Conservation (phyloP, 202 grass and related monocot species). For the Setaria italica region DNA sequence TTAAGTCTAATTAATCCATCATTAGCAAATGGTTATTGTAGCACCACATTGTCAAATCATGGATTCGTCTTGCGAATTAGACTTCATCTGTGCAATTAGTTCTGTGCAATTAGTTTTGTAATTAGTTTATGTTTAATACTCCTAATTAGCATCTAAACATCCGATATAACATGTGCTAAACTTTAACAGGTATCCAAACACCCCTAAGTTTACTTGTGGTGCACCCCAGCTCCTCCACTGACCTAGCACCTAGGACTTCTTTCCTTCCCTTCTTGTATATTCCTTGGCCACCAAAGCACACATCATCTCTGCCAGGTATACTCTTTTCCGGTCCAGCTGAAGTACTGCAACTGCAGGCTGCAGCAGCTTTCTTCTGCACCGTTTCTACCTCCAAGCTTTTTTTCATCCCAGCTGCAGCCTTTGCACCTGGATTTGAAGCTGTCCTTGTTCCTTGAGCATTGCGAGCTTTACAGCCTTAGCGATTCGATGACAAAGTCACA, state of each 20-base stretch:
- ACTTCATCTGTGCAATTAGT: no score
- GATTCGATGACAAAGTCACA: not conserved
- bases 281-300: constrained; percentile 47
- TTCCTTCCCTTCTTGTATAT: constrained; percentile 52
- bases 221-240: constrained; percentile 32
- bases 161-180: no score
- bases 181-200: no score
- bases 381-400: constrained; percentile 13
- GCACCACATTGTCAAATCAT: no score
- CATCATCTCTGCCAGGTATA: not conserved
- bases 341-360: not conserved
- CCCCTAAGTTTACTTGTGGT: constrained; percentile 39
- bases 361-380: constrained; percentile 49
- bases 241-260: constrained; percentile 37
- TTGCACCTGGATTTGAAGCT: constrained; percentile 36
- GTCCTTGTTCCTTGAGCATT: not conserved
- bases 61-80: no score
- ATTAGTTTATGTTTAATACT: no score
- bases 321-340: constrained; percentile 26
- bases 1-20: no score
- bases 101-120: no score
- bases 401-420: constrained; percentile 18
- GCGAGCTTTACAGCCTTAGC: constrained; percentile 11
- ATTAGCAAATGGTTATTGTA: no score
- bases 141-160: no score